Evolutionary conservation across 2,329 filamentous ascomycete species (phyloP).

Genomic region (Gremmenia infestans): DNA sequence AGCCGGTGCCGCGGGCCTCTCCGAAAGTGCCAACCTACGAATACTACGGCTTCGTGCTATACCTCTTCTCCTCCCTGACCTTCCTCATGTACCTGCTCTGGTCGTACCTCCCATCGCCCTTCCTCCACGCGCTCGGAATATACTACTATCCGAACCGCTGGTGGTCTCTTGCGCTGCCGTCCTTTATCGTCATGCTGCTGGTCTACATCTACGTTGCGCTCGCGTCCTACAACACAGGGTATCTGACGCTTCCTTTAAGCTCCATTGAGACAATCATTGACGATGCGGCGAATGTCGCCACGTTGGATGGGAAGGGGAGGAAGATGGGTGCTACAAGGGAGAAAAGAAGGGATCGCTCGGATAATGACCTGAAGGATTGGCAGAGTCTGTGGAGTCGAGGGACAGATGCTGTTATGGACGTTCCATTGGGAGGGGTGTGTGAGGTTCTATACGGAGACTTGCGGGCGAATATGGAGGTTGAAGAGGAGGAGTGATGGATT

Average conservation of each 20-base stretch:
- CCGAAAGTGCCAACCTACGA: constrained; percentile 98
- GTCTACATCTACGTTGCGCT: constrained; percentile 94
- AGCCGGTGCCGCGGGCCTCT: constrained; percentile 72
- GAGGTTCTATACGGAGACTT: constrained; percentile 81
- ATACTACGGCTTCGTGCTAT: constrained; percentile 97
- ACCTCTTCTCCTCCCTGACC: constrained; percentile 77
- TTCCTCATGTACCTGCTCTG: constrained; percentile 67
- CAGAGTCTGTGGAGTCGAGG: constrained; percentile 80
- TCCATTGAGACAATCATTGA: constrained; percentile 89
- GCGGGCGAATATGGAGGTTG: constrained; percentile 30
- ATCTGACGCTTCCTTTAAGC: constrained; percentile 74
- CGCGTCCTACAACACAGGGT: constrained; percentile 83
- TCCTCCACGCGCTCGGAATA: constrained; percentile 88
- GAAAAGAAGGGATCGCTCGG: constrained; percentile 31
- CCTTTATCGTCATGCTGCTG: constrained; percentile 81
- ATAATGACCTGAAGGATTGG: constrained; percentile 53
- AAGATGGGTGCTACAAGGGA: constrained; percentile 24
- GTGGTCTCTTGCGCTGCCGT: constrained; percentile 92
- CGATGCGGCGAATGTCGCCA: constrained; percentile 78
- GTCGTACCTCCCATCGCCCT: constrained; percentile 87
- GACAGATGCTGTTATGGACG: constrained; percentile 96
- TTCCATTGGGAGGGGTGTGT: constrained; percentile 90
- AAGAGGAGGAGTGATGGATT: constrained; percentile 12
- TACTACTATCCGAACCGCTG: constrained; percentile 96
- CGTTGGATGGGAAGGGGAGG: constrained; percentile 67